Conservation (phyloP, 2,329 filamentous ascomycete genomes). For the Talaromyces sp. region DNA sequence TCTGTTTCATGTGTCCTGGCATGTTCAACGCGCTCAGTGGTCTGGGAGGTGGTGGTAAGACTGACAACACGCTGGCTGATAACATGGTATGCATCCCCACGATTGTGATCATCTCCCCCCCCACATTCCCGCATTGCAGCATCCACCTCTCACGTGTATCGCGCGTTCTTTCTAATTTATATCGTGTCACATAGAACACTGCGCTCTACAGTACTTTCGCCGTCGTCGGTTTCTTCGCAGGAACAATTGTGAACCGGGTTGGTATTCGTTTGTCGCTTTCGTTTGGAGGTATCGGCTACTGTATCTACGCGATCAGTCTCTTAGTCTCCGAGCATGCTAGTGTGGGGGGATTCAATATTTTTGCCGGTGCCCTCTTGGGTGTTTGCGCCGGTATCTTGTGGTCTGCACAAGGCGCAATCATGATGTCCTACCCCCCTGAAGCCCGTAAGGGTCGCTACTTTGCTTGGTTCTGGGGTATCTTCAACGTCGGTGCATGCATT, state of each 20-base stretch:
- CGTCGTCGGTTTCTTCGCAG: slow-evolving; percentile 63
- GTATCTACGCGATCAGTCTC: slow-evolving; percentile 42
- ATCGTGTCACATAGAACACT: slow-evolving; percentile 48
- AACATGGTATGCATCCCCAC: slow-evolving; percentile 42
- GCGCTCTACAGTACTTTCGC: slow-evolving; percentile 72
- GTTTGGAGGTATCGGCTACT: slow-evolving; percentile 48
- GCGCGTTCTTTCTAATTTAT: neutral
- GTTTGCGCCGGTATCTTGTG: slow-evolving; percentile 52
- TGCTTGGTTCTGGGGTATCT: slow-evolving; percentile 89
- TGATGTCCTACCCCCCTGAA: slow-evolving; percentile 82
- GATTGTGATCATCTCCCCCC: neutral
- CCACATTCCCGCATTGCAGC: neutral
- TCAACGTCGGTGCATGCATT: slow-evolving; percentile 86
- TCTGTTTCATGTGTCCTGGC: slow-evolving; percentile 69
- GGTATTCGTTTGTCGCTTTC: slow-evolving; percentile 44
- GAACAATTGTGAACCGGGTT: slow-evolving; percentile 47
- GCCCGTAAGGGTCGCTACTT: slow-evolving; percentile 81
- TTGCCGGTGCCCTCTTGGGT: slow-evolving; percentile 51
- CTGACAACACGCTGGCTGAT: slow-evolving; percentile 56
- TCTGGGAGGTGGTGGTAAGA: slow-evolving; percentile 62
- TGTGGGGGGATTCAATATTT: slow-evolving; percentile 51
- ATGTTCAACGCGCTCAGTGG: slow-evolving; percentile 67
- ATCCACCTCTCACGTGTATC: neutral
- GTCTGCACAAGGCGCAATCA: slow-evolving; percentile 52
- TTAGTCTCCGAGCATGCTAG: slow-evolving; percentile 48